Evolutionary conservation across 208 protist species (phyloP).

Genomic region (Lotmaria passim): DNA sequence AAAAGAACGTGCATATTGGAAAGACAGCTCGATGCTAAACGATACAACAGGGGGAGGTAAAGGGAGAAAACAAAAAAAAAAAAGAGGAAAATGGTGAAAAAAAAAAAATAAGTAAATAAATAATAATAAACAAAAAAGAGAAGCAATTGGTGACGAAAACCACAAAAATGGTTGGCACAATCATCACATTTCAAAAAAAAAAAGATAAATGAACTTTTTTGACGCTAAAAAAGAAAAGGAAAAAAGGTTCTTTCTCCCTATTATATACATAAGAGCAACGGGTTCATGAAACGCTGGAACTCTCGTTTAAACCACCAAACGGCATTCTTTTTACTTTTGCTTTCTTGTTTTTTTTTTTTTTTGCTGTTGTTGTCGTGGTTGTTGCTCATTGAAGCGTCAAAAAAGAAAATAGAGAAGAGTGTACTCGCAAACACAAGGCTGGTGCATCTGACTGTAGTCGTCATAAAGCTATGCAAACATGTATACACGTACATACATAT

Average conservation of each 20-base stretch:
- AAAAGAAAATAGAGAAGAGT: no score
- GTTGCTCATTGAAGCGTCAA: no score
- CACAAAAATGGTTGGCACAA: no score
- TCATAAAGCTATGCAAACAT: neutral
- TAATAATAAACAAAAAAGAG: no score
- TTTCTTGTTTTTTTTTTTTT: no score
- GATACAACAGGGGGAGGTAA: no score
- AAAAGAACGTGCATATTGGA: conserved; percentile 9
- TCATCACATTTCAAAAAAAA: conserved; percentile 10
- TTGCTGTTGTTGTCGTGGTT: neutral
- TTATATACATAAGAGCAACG: no score
- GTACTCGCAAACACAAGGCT: no score
- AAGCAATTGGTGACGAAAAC: neutral
- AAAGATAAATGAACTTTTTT: conserved; percentile 11
- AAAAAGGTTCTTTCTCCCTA: no score
- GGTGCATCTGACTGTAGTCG: neutral
- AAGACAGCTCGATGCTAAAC: no score
- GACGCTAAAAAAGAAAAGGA: neutral
- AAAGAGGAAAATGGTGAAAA: neutral
- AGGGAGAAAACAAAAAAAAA: neutral
- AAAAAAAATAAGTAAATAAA: neutral
- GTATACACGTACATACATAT: neutral
- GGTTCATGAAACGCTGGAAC: neutral
- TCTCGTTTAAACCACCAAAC: no score
- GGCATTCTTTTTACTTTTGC: no score